Conservation (phyloP, 2,329 filamentous ascomycete species). For the Aspergillus fructus region DNA sequence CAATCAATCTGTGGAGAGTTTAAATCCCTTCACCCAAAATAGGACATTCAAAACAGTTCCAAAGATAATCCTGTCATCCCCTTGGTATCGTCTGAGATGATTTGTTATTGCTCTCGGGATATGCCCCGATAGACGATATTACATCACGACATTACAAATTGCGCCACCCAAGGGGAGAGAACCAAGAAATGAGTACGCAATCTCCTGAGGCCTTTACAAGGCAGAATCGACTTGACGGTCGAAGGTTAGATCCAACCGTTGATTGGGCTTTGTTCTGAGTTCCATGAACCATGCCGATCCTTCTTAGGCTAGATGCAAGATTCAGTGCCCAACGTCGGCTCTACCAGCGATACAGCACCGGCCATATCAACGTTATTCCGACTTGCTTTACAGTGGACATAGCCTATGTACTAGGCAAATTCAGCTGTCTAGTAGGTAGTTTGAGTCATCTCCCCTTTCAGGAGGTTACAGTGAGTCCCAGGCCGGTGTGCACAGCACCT, state of each 20-base stretch:
- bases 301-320: slow-evolving; percentile 1
- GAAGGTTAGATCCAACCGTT: not conserved
- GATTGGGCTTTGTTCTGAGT: not conserved
- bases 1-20: slow-evolving; percentile 15
- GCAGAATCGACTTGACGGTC: not conserved
- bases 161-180: not conserved
- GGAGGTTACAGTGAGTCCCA: not conserved
- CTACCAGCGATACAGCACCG: not conserved
- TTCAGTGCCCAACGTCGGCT: slow-evolving; percentile 4
- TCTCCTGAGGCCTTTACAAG: not conserved
- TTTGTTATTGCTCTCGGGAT: not conserved
- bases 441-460: not conserved
- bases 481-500: not conserved
- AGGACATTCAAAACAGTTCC: not conserved
- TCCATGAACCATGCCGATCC: slow-evolving; percentile 7
- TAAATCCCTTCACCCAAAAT: not conserved
- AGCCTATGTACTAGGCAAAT: not conserved
- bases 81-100: not conserved
- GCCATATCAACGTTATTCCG: not conserved
- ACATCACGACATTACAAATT: not conserved
- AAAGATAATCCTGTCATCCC: not conserved
- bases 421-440: not conserved
- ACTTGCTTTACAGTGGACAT: not conserved
- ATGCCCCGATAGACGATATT: not conserved
- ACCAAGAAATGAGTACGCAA: not conserved